Evolutionary conservation across 1,139 yeast species (phyloP).

Genomic region (Debaryomyces coudertii): DNA sequence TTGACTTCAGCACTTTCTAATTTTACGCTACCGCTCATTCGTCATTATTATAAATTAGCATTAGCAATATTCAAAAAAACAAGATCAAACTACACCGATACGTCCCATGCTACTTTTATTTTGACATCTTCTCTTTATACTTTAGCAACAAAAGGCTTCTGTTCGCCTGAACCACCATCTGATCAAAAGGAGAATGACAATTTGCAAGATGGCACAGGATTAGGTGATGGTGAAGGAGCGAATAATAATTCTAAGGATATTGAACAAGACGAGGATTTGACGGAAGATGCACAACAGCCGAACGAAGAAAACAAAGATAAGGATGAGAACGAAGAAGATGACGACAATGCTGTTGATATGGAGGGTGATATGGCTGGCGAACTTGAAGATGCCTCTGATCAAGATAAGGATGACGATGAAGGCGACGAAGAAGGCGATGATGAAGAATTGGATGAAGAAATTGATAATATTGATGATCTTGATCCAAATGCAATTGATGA

Average conservation of each 20-base stretch:
- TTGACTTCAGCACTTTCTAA: conserved; percentile 48
- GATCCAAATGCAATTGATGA: conserved; percentile 97
- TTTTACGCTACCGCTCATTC: conserved; percentile 60
- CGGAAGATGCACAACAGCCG: conserved; percentile 85
- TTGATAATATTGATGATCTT: conserved; percentile 85
- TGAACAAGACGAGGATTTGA: conserved; percentile 88
- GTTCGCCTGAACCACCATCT: conserved; percentile 82
- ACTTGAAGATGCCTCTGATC: conserved; percentile 76
- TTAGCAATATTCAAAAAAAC: conserved; percentile 43
- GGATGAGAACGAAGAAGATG: conserved; percentile 59
- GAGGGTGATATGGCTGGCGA: conserved; percentile 98
- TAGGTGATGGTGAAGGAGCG: conserved; percentile 96
- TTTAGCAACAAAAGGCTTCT: conserved; percentile 85
- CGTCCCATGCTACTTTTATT: conserved; percentile 64
- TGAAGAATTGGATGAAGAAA: conserved; percentile 81
- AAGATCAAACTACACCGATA: conserved; percentile 49
- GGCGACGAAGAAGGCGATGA: conserved; percentile 53
- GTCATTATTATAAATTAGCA: conserved; percentile 53
- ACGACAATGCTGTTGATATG: conserved; percentile 86
- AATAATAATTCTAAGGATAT: conserved; percentile 75
- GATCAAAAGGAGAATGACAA: conserved; percentile 68
- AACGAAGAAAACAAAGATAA: conserved; percentile 75
- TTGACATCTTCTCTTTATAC: conserved; percentile 59
- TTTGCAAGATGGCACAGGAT: conserved; percentile 87
- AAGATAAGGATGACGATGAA: conserved; percentile 64